phyloP scores from a whole-genome alignment of 805 yeast species.

The Metschnikowia corniflorae region DNA sequence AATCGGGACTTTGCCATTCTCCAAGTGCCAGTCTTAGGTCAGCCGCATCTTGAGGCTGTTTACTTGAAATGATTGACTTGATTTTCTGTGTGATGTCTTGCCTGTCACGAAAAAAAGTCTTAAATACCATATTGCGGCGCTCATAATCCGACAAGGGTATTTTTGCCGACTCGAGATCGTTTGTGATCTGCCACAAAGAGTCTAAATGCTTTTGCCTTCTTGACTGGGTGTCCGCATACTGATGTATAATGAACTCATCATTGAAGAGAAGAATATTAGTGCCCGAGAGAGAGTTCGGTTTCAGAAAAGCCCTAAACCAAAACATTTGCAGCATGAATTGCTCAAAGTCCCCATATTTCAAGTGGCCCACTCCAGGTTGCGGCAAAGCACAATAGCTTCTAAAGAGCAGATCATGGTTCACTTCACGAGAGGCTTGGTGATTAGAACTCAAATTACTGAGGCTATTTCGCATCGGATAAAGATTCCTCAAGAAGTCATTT shows the following conservation, averaged over 20 bases:
- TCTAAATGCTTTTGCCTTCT: slow-evolving; percentile 20
- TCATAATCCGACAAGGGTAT: slow-evolving; percentile 30
- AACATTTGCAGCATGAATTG: slow-evolving; percentile 25
- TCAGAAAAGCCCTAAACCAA: slow-evolving; percentile 22
- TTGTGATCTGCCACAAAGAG: slow-evolving; percentile 23
- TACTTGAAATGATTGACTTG: background rate
- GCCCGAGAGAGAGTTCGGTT: slow-evolving; percentile 23
- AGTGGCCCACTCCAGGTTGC: slow-evolving; percentile 23
- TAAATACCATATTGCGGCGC: slow-evolving; percentile 26
- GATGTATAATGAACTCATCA: slow-evolving; percentile 5
- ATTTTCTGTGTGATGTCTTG: slow-evolving; percentile 19
- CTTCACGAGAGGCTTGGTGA: slow-evolving; percentile 5
- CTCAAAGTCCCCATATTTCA: slow-evolving; percentile 27
- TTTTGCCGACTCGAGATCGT: slow-evolving; percentile 24
- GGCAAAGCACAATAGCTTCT: slow-evolving; percentile 26
- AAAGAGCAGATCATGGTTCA: slow-evolving; percentile 27
- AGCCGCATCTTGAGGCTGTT: background rate
- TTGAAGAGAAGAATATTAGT: slow-evolving; percentile 7
- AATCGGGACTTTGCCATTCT: slow-evolving; percentile 8
- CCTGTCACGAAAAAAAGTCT: slow-evolving; percentile 32
- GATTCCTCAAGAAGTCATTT: slow-evolving; percentile 6
- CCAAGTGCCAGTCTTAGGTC: background rate
- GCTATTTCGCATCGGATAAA: slow-evolving; percentile 13
- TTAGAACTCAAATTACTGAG: slow-evolving; percentile 7
- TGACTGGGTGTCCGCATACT: slow-evolving; percentile 19